Base-by-base conservation (phyloP, 192 early-diverging fungal species). In the Mortierella alpina region DNA sequence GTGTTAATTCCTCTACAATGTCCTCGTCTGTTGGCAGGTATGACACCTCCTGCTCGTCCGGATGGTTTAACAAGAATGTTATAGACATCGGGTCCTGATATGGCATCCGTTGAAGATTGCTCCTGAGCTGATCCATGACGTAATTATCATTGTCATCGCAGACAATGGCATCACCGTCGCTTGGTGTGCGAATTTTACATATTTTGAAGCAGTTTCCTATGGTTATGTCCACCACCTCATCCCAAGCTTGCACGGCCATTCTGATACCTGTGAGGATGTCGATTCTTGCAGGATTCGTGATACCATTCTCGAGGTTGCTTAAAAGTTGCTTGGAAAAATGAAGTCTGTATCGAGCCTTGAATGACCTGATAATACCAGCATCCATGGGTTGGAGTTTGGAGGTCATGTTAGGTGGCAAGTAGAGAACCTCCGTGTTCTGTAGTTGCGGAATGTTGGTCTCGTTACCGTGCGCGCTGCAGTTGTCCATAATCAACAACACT, bases 11-110 rank as follows among this genome's bases (percentile, higher is more conserved):
- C n/a, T n/a, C n/a, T n/a, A n/a, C n/a, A n/a, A n/a, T n/a, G n/a
- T n/a, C n/a, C n/a, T n/a, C n/a, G n/a, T n/a, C n/a, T n/a, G n/a
- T n/a, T n/a, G n/a, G n/a, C n/a, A n/a, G n/a, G n/a, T n/a, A n/a
- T n/a, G n/a, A 55, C 54, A 55, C 54, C 54, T 55, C 54, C 18
- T 55, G 54, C 20, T 55, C 54, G 20, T 55, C 54, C 20, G n/a
- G 54, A 18, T 55, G 9, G 20, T 13, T 18, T 18, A 55, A 55
- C n/a, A 55, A n/a, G 54, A 55, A 55, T 6, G 54, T n/a, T 55
- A 55, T n/a, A 13, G n/a, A 55, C 54, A 55, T 55, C 18, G 12
- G n/a, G 18, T 55, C 18, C 18, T 55, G 54, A 18, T 18, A 55
- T 9, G 18, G 54, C 9, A 55, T 9, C 18, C 54, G 54, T n/a